A percentile compares a stretch with the other conserved stretches of the same genome.
Evolutionary conservation across 371 early-diverging fungal genomes (phyloP).

Genomic region (Polyrhizophydium stewartii): DNA sequence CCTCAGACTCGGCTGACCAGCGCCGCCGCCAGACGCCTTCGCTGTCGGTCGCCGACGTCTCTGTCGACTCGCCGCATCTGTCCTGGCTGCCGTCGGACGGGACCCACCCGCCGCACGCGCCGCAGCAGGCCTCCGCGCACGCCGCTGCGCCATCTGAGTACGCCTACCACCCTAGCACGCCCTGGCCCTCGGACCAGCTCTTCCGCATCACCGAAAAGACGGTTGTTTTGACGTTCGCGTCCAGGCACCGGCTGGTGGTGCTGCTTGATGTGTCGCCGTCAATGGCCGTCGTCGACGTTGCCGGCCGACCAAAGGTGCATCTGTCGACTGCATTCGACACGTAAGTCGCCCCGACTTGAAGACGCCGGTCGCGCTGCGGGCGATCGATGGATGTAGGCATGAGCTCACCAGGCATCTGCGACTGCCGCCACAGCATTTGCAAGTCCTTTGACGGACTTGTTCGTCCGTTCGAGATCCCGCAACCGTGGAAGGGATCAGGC

Average conservation of each 20-base stretch:
- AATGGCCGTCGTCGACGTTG: conserved; percentile 61
- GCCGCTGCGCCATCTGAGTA: too few relatives aligned
- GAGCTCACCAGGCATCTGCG: too few relatives aligned
- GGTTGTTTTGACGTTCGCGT: conserved; percentile 49
- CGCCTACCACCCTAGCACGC: not conserved
- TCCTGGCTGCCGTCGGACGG: not conserved
- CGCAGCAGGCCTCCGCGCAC: too few relatives aligned
- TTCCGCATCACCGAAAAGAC: conserved; percentile 61
- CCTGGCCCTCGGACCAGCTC: not conserved
- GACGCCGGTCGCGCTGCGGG: too few relatives aligned
- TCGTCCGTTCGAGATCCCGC: conserved; percentile 26
- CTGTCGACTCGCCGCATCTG: not conserved
- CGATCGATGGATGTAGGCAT: too few relatives aligned
- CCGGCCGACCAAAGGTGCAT: conserved; percentile 36
- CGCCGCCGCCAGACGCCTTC: not conserved
- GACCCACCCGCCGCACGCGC: not conserved
- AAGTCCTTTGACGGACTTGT: conserved; percentile 38
- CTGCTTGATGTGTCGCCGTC: conserved; percentile 69
- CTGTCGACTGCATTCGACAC: conserved; percentile 37
- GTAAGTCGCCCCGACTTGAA: conserved; percentile 17
- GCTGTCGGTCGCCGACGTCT: not conserved
- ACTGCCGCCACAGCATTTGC: conserved; percentile 24
- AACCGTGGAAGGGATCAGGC: conserved; percentile 18
- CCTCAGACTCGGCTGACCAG: not conserved
- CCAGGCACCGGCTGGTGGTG: conserved; percentile 60